phyloP scores from a whole-genome alignment of 805 yeast species.

The Lipomyces sp. region DNA sequence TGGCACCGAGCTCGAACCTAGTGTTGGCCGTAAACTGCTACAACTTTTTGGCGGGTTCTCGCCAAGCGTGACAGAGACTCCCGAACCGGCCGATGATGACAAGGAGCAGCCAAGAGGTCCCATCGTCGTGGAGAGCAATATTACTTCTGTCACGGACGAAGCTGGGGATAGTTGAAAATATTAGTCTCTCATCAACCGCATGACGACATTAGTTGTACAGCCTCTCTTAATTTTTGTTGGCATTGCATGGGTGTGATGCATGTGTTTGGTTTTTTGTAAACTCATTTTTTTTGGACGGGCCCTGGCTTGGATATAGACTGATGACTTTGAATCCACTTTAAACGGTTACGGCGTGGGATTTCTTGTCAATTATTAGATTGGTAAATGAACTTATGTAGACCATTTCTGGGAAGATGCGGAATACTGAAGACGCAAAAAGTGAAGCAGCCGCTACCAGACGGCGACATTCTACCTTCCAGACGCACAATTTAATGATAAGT shows the following conservation, averaged over 20 bases:
- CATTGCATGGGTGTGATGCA: slow-evolving; percentile 1
- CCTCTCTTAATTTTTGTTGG: not conserved
- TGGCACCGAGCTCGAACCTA: slow-evolving; percentile 51
- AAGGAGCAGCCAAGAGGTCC: not conserved
- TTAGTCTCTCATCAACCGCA: not conserved
- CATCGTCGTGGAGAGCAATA: slow-evolving; percentile 2
- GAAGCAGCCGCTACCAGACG: not conserved
- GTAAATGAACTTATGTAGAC: not conserved
- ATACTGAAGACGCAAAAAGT: not conserved
- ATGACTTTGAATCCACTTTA: not conserved
- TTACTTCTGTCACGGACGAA: not conserved
- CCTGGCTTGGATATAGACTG: slow-evolving; percentile 1
- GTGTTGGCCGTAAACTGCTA: slow-evolving; percentile 43
- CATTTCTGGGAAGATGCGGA: not conserved
- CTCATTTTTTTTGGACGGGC: not conserved
- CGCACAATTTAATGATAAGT: no score
- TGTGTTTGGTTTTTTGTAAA: not conserved
- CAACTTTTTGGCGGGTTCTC: slow-evolving; percentile 40
- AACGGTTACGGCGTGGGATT: not conserved
- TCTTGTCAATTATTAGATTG: not conserved
- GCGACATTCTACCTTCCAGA: no score
- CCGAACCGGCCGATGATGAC: not conserved
- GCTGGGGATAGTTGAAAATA: not conserved
- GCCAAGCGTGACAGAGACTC: not conserved
- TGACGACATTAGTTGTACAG: not conserved